Conservation (phyloP, 208 protist species). For the Angomonas deanei region DNA sequence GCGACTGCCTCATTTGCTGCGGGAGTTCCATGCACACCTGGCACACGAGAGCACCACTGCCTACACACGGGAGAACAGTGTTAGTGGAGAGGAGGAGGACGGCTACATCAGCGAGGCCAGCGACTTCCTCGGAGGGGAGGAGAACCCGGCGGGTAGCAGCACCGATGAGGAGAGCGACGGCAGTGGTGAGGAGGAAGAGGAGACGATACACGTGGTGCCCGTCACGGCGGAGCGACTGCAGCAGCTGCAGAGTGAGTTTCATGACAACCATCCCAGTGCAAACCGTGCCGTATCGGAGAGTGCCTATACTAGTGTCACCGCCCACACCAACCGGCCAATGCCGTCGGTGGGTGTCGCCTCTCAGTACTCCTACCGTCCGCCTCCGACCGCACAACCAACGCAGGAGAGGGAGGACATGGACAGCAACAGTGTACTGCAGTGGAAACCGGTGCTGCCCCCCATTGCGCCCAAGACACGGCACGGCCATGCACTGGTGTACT, state of each 20-base stretch:
- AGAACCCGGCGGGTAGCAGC: background rate
- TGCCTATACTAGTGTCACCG: too few relatives aligned
- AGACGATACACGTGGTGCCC: background rate
- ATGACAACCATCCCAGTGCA: too few relatives aligned
- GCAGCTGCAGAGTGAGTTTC: constrained; percentile 4
- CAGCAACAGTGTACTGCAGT: constrained; percentile 25
- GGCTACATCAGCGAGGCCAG: constrained; percentile 13
- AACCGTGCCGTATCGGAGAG: too few relatives aligned
- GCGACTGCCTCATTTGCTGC: background rate
- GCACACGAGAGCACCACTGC: too few relatives aligned
- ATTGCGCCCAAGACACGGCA: constrained; percentile 40
- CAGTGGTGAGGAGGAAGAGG: background rate
- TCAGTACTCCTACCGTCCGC: too few relatives aligned
- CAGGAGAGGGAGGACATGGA: background rate
- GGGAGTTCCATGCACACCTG: too few relatives aligned
- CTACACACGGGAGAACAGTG: too few relatives aligned
- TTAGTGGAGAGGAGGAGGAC: too few relatives aligned
- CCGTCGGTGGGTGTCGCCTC: too few relatives aligned
- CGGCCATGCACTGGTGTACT: constrained; percentile 53
- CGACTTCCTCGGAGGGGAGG: background rate
- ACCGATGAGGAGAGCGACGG: background rate
- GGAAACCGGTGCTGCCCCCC: constrained; percentile 16
- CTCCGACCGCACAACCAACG: background rate
- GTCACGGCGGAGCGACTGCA: constrained; percentile 23
- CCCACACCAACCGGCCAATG: too few relatives aligned